Percentiles rank a stretch among this genome's conserved stretches.
Conservation (phyloP, 306 rosid species). For the Fragaria vesca region DNA sequence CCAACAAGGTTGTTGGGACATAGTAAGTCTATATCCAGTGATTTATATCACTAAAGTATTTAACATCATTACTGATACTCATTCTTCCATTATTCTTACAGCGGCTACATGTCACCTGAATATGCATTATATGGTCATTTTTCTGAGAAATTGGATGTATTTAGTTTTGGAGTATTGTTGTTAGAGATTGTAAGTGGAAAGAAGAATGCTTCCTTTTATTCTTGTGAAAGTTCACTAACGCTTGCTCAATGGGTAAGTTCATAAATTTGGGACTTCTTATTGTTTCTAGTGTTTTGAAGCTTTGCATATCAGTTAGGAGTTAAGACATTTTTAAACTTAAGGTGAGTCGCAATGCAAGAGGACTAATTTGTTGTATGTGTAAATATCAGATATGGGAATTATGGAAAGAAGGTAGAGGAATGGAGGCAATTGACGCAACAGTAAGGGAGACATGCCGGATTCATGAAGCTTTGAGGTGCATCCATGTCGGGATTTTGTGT, state of each 20-base stretch:
- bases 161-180: too few relatives aligned
- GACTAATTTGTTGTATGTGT: not conserved
- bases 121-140: too few relatives aligned
- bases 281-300: not conserved
- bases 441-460: not conserved
- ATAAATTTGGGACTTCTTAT: not conserved
- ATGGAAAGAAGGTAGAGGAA: slow-evolving; percentile 24
- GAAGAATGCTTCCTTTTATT: slow-evolving; percentile 9
- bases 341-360: too few relatives aligned
- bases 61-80: too few relatives aligned
- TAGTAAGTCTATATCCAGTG: too few relatives aligned
- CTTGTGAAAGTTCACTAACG: not conserved
- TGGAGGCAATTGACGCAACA: slow-evolving; percentile 20
- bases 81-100: too few relatives aligned
- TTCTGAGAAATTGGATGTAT: too few relatives aligned
- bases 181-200: slow-evolving; percentile 25
- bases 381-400: slow-evolving; percentile 12
- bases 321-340: too few relatives aligned
- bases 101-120: too few relatives aligned
- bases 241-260: slow-evolving; percentile 19
- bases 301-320: not conserved
- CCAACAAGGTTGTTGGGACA: too few relatives aligned
- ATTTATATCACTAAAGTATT: too few relatives aligned
- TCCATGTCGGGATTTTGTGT: not conserved
- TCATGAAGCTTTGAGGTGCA: slow-evolving; percentile 16